Evolutionary conservation across 805 yeast species (phyloP), one percentile per base, ranked within the genome.

Genomic region (Ogataea ramenticola): DNA sequence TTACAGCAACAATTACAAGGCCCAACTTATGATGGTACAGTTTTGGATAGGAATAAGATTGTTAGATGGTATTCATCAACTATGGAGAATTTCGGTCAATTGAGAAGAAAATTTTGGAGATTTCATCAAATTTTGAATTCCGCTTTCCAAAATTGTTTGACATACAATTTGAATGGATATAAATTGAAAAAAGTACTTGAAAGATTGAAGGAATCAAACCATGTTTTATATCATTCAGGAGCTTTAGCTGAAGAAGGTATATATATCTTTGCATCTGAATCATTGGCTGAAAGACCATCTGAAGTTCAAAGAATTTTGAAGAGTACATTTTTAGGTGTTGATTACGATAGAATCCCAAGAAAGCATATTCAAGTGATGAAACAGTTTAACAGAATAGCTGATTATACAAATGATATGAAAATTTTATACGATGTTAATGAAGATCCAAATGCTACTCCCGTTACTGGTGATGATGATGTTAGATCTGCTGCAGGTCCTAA

Each of bases 91-190:
- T 75, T 80, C 54, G 89, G 88, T 26, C 79, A 80, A 39, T 62
- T 87, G 46, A 84, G 93, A 55, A 79, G 98, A 54, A 87, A 87
- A 56, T 72, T 91, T 38, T 75, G 84, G 33, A 79, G 96, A 54
- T 87, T 93, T 54, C 77, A 85, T 32, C 74, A 79, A 32, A 75
- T 77, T 24, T 67, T 88, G 26, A 77, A 82, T 10, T 73, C 79
- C 43, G 79, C 82, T 36, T 86, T 87, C 52, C 85, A 83, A 47
- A 90, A 89, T 56, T 75, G 93, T 20, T 73, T 74, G 57, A 75
- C 71, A 47, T 82, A 79, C 60, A 76, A 77, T 34, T 60, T 82
- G 36, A 71, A 76, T 17, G 73, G 70, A 38, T 70, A 73, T 53
- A 64, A 66, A 45, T 62, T 74, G 29, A 75, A 75, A 51, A 61